phyloP scores from a whole-genome alignment of 345 rosid species.

The Moricandia moricandioides region DNA sequence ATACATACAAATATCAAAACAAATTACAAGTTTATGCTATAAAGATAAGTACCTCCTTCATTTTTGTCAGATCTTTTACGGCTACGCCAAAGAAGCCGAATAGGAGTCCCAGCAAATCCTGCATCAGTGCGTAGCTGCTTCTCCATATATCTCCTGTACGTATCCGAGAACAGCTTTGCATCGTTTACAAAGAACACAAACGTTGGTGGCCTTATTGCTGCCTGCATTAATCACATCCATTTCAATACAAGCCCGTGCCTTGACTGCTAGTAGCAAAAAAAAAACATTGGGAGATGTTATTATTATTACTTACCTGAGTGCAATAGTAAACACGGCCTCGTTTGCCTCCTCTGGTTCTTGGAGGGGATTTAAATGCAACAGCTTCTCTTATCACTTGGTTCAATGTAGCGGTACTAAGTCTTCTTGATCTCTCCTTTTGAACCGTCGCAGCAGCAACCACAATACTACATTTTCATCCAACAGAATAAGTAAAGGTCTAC shows the following conservation, averaged over 20 bases:
- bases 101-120: slow-evolving; percentile 86
- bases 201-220: slow-evolving; percentile 94
- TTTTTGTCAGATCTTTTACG: slow-evolving; percentile 69
- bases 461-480: slow-evolving; percentile 49
- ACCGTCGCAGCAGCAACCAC: slow-evolving; percentile 72
- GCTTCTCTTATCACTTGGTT: slow-evolving; percentile 89
- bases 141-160: slow-evolving; percentile 90
- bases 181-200: slow-evolving; percentile 96
- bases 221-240: slow-evolving; percentile 48
- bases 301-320: slow-evolving; percentile 61
- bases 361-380: slow-evolving; percentile 87
- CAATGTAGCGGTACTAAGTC: slow-evolving; percentile 75
- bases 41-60: slow-evolving; percentile 41
- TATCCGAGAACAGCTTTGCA: slow-evolving; percentile 81
- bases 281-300: background rate
- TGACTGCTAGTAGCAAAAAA: background rate
- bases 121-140: slow-evolving; percentile 86
- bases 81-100: slow-evolving; percentile 90
- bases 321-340: slow-evolving; percentile 90
- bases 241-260: no score
- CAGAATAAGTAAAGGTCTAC: background rate
- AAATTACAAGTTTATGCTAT: background rate
- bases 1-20: background rate
- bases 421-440: slow-evolving; percentile 88
- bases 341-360: slow-evolving; percentile 86